A percentile compares a stretch with the other conserved stretches of the same genome.
Conservation (phyloP, 176 grass and related monocot species). For the Metroxylon sagu region DNA sequence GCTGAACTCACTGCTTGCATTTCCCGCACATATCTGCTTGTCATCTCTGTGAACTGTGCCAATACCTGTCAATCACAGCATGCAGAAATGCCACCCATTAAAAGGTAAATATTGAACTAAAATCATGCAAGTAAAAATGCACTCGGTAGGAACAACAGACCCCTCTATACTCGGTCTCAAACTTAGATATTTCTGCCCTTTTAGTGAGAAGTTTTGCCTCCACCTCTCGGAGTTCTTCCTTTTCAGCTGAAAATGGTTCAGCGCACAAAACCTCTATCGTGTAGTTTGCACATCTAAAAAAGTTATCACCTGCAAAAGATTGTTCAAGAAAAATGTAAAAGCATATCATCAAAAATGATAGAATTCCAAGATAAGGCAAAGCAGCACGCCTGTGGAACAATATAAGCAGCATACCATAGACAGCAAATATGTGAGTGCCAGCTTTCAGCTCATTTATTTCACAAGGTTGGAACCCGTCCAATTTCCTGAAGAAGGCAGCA, state of each 20-base stretch:
- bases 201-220: slow-evolving; percentile 85
- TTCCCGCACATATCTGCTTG: slow-evolving; percentile 84
- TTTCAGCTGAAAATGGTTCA: slow-evolving; percentile 71
- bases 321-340: no score
- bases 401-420: slow-evolving; percentile 60
- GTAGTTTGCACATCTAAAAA: slow-evolving; percentile 90
- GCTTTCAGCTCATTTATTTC: slow-evolving; percentile 96
- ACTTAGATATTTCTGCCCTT: slow-evolving; percentile 89
- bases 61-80: slow-evolving; percentile 45
- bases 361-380: no score
- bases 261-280: slow-evolving; percentile 74
- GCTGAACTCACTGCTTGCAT: slow-evolving; percentile 62
- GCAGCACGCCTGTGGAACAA: background rate
- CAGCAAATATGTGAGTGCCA: slow-evolving; percentile 92
- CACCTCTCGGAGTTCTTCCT: slow-evolving; percentile 59
- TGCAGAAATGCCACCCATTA: background rate
- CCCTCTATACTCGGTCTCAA: slow-evolving; percentile 86
- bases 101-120: background rate
- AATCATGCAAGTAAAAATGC: slow-evolving; percentile 6
- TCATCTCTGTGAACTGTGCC: slow-evolving; percentile 91
- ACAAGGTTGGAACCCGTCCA: slow-evolving; percentile 95
- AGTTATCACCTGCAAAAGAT: slow-evolving; percentile 71
- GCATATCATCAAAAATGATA: no score
- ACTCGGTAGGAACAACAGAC: slow-evolving; percentile 25
- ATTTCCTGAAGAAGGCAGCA: slow-evolving; percentile 89